Evolutionary conservation across 1,284 basidiomycete species (phyloP).

Genomic region (Ustilago tritici): DNA sequence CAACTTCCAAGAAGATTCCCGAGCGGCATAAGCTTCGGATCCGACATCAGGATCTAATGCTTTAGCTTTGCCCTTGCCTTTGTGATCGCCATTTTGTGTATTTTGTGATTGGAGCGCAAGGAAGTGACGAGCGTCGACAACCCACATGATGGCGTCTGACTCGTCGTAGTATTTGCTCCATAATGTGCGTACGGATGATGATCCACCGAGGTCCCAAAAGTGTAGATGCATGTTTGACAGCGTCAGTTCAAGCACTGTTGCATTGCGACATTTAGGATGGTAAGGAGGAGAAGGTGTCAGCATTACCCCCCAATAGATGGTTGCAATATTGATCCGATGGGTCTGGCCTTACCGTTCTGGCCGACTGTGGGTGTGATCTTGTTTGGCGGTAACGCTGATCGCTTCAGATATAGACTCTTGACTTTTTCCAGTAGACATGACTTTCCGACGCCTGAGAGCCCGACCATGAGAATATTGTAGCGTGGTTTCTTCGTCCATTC

Average conservation of each 20-base stretch:
- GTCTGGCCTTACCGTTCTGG: conserved; percentile 40
- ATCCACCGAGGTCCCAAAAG: conserved; percentile 62
- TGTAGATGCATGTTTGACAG: conserved; percentile 43
- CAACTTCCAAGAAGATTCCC: conserved; percentile 32
- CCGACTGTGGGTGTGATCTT: conserved; percentile 57
- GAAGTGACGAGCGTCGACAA: conserved; percentile 50
- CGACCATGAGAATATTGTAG: conserved; percentile 56
- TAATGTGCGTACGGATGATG: conserved; percentile 48
- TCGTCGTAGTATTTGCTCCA: conserved; percentile 60
- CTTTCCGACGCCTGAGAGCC: conserved; percentile 53
- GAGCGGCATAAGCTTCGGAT: conserved; percentile 18
- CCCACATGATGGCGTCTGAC: conserved; percentile 52
- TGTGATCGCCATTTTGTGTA: conserved; percentile 6
- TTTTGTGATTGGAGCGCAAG: conserved; percentile 12
- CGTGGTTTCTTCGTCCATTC: conserved; percentile 52
- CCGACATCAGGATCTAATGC: conserved; percentile 14
- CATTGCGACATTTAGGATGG: neutral
- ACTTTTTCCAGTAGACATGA: conserved; percentile 56
- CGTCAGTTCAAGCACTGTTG: conserved; percentile 45
- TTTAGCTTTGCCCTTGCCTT: conserved; percentile 28
- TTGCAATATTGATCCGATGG: neutral
- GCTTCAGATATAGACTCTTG: conserved; percentile 43
- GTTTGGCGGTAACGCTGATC: conserved; percentile 37
- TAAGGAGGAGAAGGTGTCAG: neutral
- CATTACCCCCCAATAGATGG: neutral